Percentiles rank a stretch among this genome's conserved stretches.
Conservation (phyloP, 2,329 filamentous ascomycete genomes). For the Epichloe typhina region DNA sequence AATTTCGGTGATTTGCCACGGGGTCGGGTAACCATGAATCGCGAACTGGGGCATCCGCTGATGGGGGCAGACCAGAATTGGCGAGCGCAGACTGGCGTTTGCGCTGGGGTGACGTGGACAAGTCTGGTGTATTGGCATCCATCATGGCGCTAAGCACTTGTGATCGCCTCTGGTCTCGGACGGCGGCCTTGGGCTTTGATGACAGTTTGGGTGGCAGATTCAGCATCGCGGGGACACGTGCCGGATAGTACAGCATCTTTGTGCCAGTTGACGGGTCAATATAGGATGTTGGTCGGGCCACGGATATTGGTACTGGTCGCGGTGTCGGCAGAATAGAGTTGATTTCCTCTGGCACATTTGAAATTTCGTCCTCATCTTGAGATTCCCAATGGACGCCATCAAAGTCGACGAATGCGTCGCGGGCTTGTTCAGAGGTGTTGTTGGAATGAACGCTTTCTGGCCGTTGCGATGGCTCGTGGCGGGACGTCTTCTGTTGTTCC, state of each 20-base stretch:
- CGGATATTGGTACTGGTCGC: conserved; percentile 12
- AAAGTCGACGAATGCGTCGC: conserved; percentile 64
- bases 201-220: conserved; percentile 85
- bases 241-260: conserved; percentile 88
- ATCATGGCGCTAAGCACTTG: conserved; percentile 55
- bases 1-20: conserved; percentile 23
- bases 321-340: conserved; percentile 13
- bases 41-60: conserved; percentile 10
- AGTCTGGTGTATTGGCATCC: conserved; percentile 9
- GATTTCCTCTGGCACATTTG: conserved; percentile 10
- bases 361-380: conserved; percentile 23
- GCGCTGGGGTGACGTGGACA: conserved; percentile 1
- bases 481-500: neutral
- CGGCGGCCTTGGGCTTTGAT: conserved; percentile 49
- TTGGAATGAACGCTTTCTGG: conserved; percentile 38
- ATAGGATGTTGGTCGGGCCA: conserved; percentile 41
- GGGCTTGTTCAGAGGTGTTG: conserved; percentile 51
- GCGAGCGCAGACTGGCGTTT: conserved; percentile 13
- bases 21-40: conserved; percentile 35
- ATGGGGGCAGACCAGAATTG: conserved; percentile 7
- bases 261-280: conserved; percentile 53
- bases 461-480: conserved; percentile 10
- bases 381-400: conserved; percentile 66
- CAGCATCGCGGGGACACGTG: conserved; percentile 84
- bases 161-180: conserved; percentile 58